A percentile compares a stretch with the other conserved stretches of the same genome.
These are phyloP conservation scores for Phoma sp. DNA, from an alignment of 2,329 filamentous ascomycete genomes.

Conservation along the genomic window DNA sequence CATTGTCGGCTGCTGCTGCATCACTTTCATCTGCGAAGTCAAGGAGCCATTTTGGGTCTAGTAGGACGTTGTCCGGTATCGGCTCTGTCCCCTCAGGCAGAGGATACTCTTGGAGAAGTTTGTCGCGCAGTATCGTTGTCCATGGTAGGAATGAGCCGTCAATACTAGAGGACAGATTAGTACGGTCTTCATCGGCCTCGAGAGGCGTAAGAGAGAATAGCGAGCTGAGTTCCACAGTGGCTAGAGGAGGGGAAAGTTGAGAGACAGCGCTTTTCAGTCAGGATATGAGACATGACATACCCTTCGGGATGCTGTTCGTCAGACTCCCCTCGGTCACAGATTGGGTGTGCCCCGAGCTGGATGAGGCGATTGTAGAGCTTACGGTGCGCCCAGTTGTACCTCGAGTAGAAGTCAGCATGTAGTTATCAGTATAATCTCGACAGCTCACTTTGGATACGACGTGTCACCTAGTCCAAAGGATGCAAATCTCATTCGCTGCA, in stretches of 20 bases:
- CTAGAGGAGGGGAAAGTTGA: no score
- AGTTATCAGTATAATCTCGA: no score
- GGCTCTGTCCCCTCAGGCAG: slow-evolving; percentile 71
- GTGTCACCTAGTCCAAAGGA: slow-evolving; percentile 94
- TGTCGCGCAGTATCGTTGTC: slow-evolving; percentile 71
- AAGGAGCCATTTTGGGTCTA: slow-evolving; percentile 77
- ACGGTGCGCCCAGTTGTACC: slow-evolving; percentile 90
- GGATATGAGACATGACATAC: slow-evolving; percentile 57
- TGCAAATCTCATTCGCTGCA: slow-evolving; percentile 75
- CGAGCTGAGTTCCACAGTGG: no score
- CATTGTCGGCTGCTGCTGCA: slow-evolving; percentile 4
- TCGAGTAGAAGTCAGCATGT: slow-evolving; percentile 17
- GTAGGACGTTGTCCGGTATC: slow-evolving; percentile 75
- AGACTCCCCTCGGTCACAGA: slow-evolving; percentile 82
- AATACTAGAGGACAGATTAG: slow-evolving; percentile 61
- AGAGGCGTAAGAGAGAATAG: no score
- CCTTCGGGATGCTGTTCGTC: slow-evolving; percentile 95
- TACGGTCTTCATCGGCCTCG: no score
- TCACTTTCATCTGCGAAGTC: slow-evolving; percentile 44
- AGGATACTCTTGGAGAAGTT: slow-evolving; percentile 72
- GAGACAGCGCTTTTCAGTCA: no score
- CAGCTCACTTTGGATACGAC: slow-evolving; percentile 86
- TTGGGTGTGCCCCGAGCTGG: slow-evolving; percentile 80
- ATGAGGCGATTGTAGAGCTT: slow-evolving; percentile 85
- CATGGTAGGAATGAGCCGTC: slow-evolving; percentile 84